Base-by-base conservation (phyloP, 495 filamentous ascomycete genomes). In the Penicillium robsamsonii region DNA sequence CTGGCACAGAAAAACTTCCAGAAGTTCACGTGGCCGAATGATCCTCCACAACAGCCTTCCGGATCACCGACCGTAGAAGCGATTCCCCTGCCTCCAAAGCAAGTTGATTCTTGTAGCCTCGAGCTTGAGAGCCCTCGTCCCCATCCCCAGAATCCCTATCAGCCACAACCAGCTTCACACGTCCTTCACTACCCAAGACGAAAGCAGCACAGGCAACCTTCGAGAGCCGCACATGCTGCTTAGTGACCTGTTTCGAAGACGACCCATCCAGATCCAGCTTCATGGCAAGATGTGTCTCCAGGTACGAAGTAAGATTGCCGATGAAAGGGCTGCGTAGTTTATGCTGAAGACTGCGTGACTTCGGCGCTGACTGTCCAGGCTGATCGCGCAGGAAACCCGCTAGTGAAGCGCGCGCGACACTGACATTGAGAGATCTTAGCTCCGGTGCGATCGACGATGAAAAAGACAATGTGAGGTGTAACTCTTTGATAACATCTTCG, bases 151-250 rank as follows among this genome's bases (percentile, higher is more conserved):
- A 61, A 15, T 66, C 63, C 25, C 54, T 63, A 30, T 57, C 67
- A 25, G 55, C 61, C 13, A 65, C 69, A 66, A 78, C 71, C 17
- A 84, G 50, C 67, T 85, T 85, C 52, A 82, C 61, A 53, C 71
- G 79, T 11, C 82, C 75, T 9, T 83, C 82, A 7, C 58, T 66
- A 5, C 78, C 79, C 20, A 84, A 24, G 24, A 81, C 75, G 68
- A 84, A 85, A 38, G 74, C 77, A 18, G 76, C 77, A 62, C 79
- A 82, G 2, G 79, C 73, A 60, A 83, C 68, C 56, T 78, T 81
- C 38, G 75, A 68, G 11, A 84, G 58, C 0, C 73, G 69, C 17
- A 84, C 71, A 57, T 70, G 69, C n/a, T 73, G 60, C 40, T 70
- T 61, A 3, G 64, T 53, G 6, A 50, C 41, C 10, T 59, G 35